Evolutionary conservation across 495 filamentous ascomycete species (phyloP).

Genomic region (Pyrenula massariospora): DNA sequence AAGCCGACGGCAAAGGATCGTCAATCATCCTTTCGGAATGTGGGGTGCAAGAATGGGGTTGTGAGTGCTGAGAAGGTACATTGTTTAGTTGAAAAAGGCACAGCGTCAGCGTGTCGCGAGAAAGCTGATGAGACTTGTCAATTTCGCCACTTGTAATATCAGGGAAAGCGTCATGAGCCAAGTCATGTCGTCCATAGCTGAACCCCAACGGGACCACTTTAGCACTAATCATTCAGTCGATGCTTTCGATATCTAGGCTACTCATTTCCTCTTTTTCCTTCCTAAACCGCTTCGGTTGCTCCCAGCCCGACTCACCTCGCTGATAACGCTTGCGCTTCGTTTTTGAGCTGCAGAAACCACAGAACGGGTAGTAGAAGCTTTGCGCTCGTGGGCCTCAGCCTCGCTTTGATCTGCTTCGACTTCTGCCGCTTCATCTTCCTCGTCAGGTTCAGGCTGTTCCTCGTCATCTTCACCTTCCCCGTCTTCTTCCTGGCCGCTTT

Average conservation of each 20-base stretch:
- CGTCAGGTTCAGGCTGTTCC: not conserved
- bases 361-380: not conserved
- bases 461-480: constrained; percentile 1
- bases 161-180: too few relatives aligned
- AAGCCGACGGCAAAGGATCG: too few relatives aligned
- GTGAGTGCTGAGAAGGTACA: too few relatives aligned
- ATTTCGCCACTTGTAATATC: too few relatives aligned
- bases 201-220: too few relatives aligned
- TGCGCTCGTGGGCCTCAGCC: not conserved
- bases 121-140: too few relatives aligned
- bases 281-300: not conserved
- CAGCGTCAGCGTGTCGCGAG: too few relatives aligned
- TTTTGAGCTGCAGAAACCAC: constrained; percentile 7
- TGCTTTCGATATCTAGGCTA: not conserved
- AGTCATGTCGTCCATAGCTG: too few relatives aligned
- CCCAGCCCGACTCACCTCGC: constrained; percentile 5
- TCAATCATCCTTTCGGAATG: too few relatives aligned
- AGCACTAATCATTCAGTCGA: too few relatives aligned
- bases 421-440: not conserved
- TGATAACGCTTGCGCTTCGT: constrained; percentile 15
- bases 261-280: not conserved
- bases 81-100: too few relatives aligned
- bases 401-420: not conserved
- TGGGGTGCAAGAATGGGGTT: too few relatives aligned
- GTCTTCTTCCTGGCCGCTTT: not conserved